Evolutionary conservation across 1,284 basidiomycete genomes (phyloP), one percentile per base, ranked within the genome.

Genomic region (Melampsora occidentalis): DNA sequence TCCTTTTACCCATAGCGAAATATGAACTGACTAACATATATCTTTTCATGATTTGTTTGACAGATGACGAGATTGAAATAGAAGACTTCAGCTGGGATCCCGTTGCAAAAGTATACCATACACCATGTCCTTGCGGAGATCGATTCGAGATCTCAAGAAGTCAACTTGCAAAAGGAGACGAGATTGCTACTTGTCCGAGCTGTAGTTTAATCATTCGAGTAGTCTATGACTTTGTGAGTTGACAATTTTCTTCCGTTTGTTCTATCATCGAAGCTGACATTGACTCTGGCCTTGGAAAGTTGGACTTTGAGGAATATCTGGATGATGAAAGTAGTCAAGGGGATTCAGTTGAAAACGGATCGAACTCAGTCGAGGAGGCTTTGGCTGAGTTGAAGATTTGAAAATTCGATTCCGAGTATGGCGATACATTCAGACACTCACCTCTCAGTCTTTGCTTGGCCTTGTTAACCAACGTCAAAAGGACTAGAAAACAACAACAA

Each of bases 121-220:
- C 96, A 83, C 97, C 97, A 0, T 99, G 95, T 82, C 96, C 96
- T 0, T 99, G 97, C 82, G 96, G 96, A 31, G 97, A 99, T 85
- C 90, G 94, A 53, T 99, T 99, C 85, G 97, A 99, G 83, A 98
- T 99, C 80, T 90, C 93, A 22, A 88, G 90, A 79, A 85, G 86
- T 80, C 95, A 98, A 84, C 89, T 99, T 12, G 87, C 89, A 71
- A 87, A 94, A 78, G 97, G 90, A 65, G 96, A 98, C 81, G 97
- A 99, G 81, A 89, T 97, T 63, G 96, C 96, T n/a, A 94, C 89
- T 71, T 99, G 96, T 85, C 97, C 96, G 0, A 96, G 93, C 82
- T 99, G 96, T 82, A 95, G 93, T 80, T 86, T 98, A 35, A 88
- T 98, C 67, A 94, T 99, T 73, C 86, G 96, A 77, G 92, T 99